Base-by-base conservation (phyloP, 1,284 basidiomycete genomes). In the Rugosomyces carneus region DNA sequence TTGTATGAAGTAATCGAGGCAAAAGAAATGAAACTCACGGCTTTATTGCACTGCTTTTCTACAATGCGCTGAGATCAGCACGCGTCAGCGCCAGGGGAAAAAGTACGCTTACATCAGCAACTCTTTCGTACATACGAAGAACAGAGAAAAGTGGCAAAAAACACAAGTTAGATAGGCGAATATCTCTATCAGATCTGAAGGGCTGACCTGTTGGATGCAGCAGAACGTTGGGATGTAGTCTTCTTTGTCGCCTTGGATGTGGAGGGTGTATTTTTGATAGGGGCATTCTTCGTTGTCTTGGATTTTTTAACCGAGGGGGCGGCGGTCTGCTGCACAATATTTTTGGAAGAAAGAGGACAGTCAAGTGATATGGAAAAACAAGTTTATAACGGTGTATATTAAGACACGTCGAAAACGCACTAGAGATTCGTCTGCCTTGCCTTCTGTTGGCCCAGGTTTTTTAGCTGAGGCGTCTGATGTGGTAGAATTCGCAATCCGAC, bases 261-360 rank as follows among this genome's bases (percentile, higher is more conserved):
- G n/a, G 55, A 47, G 13, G 59, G 31, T n/a, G 58, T 36, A 19
- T 55, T 34, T 46, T 61, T 70, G 20, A 60, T 58, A 15, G 49
- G 61, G 6, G 53, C 61, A 5, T 53, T 47, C 41, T 57, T 58
- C 6, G 53, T 54, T 1, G 58, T 60, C 58, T 54, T 71, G 4
- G 65, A 49, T 53, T 67, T 74, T 56, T 73, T 74, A 19, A 58
- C 31, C 32, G 59, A 54, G 32, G 59, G 58, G 4, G 49, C 39
- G 47, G 31, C 38, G 9, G 42, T 36, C 16, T 42, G 42, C 52
- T 51, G 31, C n/a, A 26, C 10, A 26, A 10, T 24, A 31, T 23
- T 29, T 13, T 16, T 21, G 2, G 16, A 16, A 15, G 20, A 37
- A 18, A 51, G 18, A 45, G n/a, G 38, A 40, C 3, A 13, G 10